These are phyloP conservation scores for Pyrrhoderma lamaoense DNA, from an alignment of 1,284 basidiomycete species.

Conservation along the genomic window DNA sequence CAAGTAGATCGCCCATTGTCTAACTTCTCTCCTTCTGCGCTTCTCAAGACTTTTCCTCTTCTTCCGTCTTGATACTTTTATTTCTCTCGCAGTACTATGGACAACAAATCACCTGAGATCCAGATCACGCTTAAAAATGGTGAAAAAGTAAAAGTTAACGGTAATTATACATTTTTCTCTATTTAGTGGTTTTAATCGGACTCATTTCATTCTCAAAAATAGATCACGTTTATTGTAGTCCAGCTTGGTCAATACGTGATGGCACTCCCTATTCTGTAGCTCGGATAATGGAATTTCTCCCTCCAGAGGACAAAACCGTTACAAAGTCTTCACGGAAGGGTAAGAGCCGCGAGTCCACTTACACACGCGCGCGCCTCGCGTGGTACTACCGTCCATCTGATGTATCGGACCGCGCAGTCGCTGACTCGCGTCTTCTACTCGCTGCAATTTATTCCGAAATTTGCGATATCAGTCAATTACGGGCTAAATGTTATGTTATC, in stretches of 20 bases:
- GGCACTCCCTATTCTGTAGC: conserved; percentile 91
- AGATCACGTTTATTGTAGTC: conserved; percentile 96
- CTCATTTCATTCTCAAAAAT: conserved; percentile 31
- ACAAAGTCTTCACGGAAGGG: conserved; percentile 28
- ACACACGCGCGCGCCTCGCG: conserved; percentile 79
- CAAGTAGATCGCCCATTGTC: conserved; percentile 1
- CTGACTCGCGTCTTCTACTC: conserved; percentile 84
- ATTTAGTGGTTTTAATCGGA: conserved; percentile 17
- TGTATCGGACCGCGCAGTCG: conserved; percentile 76
- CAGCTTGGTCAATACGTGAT: conserved; percentile 83
- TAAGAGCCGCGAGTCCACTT: conserved; percentile 45
- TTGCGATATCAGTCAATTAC: conserved; percentile 86
- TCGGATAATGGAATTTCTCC: conserved; percentile 93
- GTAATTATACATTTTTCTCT: conserved; percentile 37
- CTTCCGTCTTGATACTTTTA: neutral
- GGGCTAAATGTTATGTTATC: conserved; percentile 86
- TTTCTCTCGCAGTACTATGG: neutral
- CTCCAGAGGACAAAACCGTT: conserved; percentile 59
- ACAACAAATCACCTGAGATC: conserved; percentile 7
- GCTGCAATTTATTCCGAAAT: conserved; percentile 95
- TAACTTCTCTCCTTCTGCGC: neutral
- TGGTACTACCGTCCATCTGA: conserved; percentile 92
- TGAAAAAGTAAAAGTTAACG: conserved; percentile 75
- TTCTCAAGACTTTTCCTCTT: neutral
- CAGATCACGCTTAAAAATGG: conserved; percentile 57